A percentile compares a stretch with the other conserved stretches of the same genome.
Conservation (phyloP, 139 green algal species). For the Coelastrella sp. region DNA sequence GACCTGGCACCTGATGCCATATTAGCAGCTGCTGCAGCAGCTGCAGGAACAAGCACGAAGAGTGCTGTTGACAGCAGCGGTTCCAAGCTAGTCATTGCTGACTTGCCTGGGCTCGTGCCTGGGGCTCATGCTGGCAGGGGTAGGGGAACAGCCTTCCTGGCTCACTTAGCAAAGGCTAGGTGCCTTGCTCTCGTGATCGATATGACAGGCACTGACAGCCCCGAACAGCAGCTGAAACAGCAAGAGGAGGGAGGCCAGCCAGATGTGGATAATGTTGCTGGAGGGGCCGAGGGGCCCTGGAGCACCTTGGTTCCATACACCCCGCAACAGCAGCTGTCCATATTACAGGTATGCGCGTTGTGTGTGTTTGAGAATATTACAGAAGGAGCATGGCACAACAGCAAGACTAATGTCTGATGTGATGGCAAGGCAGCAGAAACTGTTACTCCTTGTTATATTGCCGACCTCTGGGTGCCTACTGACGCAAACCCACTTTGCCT, state of each 20-base stretch:
- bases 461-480: background rate
- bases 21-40: background rate
- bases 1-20: background rate
- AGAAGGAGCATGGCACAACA: background rate
- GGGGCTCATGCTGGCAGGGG: conserved; percentile 58
- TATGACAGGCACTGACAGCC: conserved; percentile 40
- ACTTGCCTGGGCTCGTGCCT: conserved; percentile 50
- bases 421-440: background rate
- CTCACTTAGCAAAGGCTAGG: conserved; percentile 74
- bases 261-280: background rate
- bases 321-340: conserved; percentile 66
- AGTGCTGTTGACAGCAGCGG: background rate
- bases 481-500: background rate
- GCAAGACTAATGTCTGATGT: background rate
- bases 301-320: conserved; percentile 1
- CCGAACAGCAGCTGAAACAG: background rate
- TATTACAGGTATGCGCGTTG: conserved; percentile 58
- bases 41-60: background rate
- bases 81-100: conserved; percentile 29
- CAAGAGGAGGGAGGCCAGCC: background rate
- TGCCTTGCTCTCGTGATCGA: conserved; percentile 78
- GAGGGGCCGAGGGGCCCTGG: background rate
- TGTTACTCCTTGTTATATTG: background rate
- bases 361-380: background rate
- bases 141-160: conserved; percentile 81